phyloP scores from a whole-genome alignment of 148 eudicot species.

The Camellia sinensis region DNA sequence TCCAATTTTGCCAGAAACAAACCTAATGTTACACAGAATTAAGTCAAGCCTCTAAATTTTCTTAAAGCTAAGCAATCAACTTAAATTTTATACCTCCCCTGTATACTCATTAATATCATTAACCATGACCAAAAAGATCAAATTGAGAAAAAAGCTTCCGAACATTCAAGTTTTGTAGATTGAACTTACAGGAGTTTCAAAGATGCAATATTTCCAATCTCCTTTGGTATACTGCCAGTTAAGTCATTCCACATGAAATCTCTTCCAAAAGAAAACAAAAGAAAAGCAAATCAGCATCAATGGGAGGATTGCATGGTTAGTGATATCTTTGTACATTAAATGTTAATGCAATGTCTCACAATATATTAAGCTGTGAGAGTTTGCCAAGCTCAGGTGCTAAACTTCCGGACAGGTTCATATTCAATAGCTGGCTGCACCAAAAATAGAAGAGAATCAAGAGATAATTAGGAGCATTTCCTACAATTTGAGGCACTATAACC shows the following conservation, averaged over 20 bases:
- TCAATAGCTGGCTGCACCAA: slow-evolving; percentile 56
- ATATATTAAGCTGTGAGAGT: slow-evolving; percentile 50
- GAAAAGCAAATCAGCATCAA: slow-evolving; percentile 9
- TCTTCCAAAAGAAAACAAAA: slow-evolving; percentile 32
- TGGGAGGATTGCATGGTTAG: neutral
- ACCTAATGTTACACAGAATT: neutral
- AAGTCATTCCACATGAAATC: slow-evolving; percentile 87
- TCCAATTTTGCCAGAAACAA: neutral
- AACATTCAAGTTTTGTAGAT: neutral
- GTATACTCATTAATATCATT: too few species aligned
- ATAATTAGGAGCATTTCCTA: neutral
- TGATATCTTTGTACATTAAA: neutral
- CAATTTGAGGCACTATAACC: neutral
- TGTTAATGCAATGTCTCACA: slow-evolving; percentile 42
- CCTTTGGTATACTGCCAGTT: slow-evolving; percentile 72
- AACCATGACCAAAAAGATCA: neutral
- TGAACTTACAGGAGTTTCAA: slow-evolving; percentile 65
- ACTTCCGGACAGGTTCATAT: slow-evolving; percentile 68
- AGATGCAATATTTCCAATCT: slow-evolving; percentile 71
- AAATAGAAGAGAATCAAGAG: slow-evolving; percentile 15
- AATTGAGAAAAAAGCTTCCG: neutral
- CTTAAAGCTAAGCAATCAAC: neutral
- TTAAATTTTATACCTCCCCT: too few species aligned
- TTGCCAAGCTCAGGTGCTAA: slow-evolving; percentile 76
- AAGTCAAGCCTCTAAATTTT: neutral